Evolutionary conservation across 129 eudicot genomes (phyloP), one percentile per base, ranked within the genome.

Genomic region (Arctium lappa): DNA sequence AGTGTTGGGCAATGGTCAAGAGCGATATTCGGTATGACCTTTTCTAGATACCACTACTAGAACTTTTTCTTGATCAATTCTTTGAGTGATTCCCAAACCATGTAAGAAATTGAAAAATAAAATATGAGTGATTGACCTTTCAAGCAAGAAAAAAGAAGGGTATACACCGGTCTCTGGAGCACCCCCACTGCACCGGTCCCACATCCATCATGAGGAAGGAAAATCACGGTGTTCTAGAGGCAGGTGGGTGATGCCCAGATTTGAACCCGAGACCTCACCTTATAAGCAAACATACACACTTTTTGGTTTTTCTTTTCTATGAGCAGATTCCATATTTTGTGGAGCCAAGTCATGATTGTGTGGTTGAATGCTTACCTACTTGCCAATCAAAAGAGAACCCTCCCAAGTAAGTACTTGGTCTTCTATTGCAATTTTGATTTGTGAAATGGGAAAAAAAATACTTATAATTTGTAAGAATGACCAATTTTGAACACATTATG

Each of bases 351-450:
- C 93, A 91, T 77, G 97, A 95, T 72, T 95, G 97, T 83, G 46
- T 92, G 63, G 97, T 95, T 74, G 97, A 92, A 82, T 95, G 98
- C 89, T 85, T 95, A 86, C 92, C 94, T 39, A 91, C 93, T 7
- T 95, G 97, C 86, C 93, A 91, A 74, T 92, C 97, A 40, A 79
- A 87, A 81, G 80, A 85, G 11, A 95, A 91, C 87, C 98, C 97
- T 81, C 93, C 97, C 76, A 95, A 87, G 98, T 92, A 88, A 88
- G 94, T 76, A n/a, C 72, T 73, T 38, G 4, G 22, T 56, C 27
- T 56, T 8, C 71, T 11, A 39, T 40, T 18, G 44, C 18, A 36
- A 8, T 36, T 48, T 5, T 80, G 70, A 9, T 27, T 6, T 65
- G 70, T 18, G 1, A 65, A 65, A 65, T 27, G 33, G 70, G 33